phyloP scores from a whole-genome alignment of 345 rosid species.

The Luvunga scandens region DNA sequence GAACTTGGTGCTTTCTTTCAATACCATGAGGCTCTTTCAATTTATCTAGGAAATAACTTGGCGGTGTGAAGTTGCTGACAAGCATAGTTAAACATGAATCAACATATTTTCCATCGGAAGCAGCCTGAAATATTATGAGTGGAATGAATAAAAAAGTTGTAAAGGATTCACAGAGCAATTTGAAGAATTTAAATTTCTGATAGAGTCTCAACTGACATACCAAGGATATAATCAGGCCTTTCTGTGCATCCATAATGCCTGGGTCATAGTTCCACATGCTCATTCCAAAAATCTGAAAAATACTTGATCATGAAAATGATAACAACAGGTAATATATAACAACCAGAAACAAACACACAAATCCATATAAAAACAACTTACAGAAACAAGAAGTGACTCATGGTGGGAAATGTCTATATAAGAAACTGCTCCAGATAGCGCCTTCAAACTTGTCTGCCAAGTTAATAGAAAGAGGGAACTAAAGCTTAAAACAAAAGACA shows the following conservation, averaged over 20 bases:
- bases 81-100: constrained; percentile 71
- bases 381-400: constrained; percentile 57
- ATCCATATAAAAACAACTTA: constrained; percentile 31
- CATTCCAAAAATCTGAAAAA: constrained; percentile 65
- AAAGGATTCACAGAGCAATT: neutral
- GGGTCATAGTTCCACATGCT: constrained; percentile 67
- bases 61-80: constrained; percentile 65
- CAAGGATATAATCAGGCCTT: constrained; percentile 58
- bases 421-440: constrained; percentile 67
- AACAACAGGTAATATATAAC: neutral
- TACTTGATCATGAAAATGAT: constrained; percentile 4
- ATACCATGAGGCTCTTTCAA: constrained; percentile 40
- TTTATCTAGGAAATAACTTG: constrained; percentile 31
- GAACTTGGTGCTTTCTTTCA: constrained; percentile 58
- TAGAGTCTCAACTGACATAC: constrained; percentile 34
- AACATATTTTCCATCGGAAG: constrained; percentile 60
- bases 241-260: constrained; percentile 69
- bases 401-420: constrained; percentile 59
- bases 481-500: neutral
- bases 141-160: neutral
- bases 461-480: neutral
- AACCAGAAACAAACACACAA: neutral
- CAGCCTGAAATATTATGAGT: constrained; percentile 48
- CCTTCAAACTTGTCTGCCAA: constrained; percentile 62
- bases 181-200: neutral